These are phyloP conservation scores for Goffeauzyma gilvescens DNA, from an alignment of 768 basidiomycete species.

Conservation along the genomic window DNA sequence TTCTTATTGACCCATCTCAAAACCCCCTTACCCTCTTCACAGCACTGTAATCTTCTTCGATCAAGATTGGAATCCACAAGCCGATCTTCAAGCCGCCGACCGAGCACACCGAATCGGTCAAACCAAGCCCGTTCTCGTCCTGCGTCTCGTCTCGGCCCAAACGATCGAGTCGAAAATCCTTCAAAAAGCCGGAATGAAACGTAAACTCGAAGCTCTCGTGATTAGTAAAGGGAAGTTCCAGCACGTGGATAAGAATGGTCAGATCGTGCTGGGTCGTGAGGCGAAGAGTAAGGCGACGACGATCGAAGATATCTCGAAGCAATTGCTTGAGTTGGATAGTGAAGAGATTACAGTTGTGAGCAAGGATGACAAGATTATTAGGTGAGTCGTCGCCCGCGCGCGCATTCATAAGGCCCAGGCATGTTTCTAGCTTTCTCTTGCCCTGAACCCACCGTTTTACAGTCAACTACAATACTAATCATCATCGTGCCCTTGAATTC, in stretches of 20 bases:
- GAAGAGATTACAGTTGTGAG: conserved; percentile 78
- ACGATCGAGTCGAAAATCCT: conserved; percentile 86
- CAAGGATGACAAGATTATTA: conserved; percentile 51
- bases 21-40: background rate
- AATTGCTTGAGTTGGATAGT: conserved; percentile 58
- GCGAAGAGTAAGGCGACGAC: conserved; percentile 9
- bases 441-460: background rate
- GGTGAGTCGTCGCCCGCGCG: too few species aligned
- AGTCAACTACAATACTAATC: background rate
- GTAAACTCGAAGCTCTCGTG: conserved; percentile 80
- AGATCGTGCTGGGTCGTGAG: conserved; percentile 29
- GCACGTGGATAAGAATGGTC: conserved; percentile 39
- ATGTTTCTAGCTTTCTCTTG: background rate
- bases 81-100: conserved; percentile 90
- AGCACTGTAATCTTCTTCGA: conserved; percentile 80
- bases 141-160: conserved; percentile 53
- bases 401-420: background rate
- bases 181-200: conserved; percentile 45
- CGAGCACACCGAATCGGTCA: conserved; percentile 92
- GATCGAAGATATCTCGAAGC: conserved; percentile 61
- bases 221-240: conserved; percentile 88
- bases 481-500: background rate
- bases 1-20: too few species aligned
- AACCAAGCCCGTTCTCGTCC: conserved; percentile 72
- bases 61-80: conserved; percentile 77